These are phyloP conservation scores for Pisolithus marmoratus DNA, from an alignment of 768 basidiomycete genomes.

Conservation along the genomic window DNA sequence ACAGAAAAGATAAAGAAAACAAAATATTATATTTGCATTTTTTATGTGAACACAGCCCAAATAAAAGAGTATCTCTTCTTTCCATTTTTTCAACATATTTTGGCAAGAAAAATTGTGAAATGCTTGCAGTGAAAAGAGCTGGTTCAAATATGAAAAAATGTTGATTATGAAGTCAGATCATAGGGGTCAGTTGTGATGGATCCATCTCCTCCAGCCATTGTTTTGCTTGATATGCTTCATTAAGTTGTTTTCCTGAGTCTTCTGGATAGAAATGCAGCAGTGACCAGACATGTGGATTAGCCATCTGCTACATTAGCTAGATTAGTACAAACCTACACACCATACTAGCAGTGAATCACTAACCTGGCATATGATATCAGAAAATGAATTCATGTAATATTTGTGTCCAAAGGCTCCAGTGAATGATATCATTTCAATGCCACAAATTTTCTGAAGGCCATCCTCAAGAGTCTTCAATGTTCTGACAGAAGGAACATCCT, in stretches of 20 bases:
- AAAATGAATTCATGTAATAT: constrained; percentile 28
- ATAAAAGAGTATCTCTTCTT: too few relatives aligned
- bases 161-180: constrained; percentile 15
- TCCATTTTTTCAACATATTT: too few relatives aligned
- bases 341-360: too few relatives aligned
- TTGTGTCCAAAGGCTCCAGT: constrained; percentile 27
- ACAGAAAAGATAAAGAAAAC: too few relatives aligned
- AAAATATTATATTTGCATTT: too few relatives aligned
- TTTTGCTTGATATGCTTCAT: constrained; percentile 19
- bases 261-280: constrained; percentile 31
- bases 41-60: too few relatives aligned
- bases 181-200: constrained; percentile 19
- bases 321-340: too few relatives aligned
- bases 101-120: too few relatives aligned
- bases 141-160: constrained; percentile 30
- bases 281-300: constrained; percentile 29
- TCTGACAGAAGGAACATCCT: too few relatives aligned
- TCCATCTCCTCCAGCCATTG: constrained; percentile 27
- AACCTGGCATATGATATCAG: constrained; percentile 29
- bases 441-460: too few relatives aligned
- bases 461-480: too few relatives aligned
- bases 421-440: constrained; percentile 17
- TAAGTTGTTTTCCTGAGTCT: constrained; percentile 18
- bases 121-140: too few relatives aligned
- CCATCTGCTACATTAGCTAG: constrained; percentile 27